Conservation (phyloP, 192 early-diverging fungal species). For the Oehlia diaphana region DNA sequence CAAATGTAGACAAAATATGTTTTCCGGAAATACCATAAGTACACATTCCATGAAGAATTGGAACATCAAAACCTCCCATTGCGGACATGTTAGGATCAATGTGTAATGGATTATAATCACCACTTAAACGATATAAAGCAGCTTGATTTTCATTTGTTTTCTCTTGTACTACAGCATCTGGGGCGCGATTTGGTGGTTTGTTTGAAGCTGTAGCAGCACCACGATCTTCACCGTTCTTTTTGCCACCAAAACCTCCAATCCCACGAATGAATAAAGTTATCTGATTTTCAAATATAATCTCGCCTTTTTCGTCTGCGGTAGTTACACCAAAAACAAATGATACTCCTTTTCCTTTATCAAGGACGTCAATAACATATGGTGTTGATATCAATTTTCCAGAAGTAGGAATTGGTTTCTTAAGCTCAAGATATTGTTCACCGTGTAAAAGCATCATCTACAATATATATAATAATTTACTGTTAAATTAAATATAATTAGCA, state of each 20-base stretch:
- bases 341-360: conserved; percentile 97
- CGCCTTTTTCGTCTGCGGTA: conserved; percentile 72
- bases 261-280: conserved; percentile 95
- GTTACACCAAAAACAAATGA: conserved; percentile 80
- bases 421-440: conserved; percentile 94
- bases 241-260: conserved; percentile 84
- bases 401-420: conserved; percentile 86
- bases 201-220: conserved; percentile 82
- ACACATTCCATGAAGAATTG: conserved; percentile 97
- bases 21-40: conserved; percentile 90
- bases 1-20: conserved; percentile 81
- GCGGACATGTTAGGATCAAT: conserved; percentile 94
- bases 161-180: conserved; percentile 81
- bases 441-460: conserved; percentile 95
- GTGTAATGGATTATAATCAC: conserved; percentile 97
- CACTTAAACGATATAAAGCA: conserved; percentile 91
- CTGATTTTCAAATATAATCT: conserved; percentile 82
- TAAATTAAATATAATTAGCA: neutral
- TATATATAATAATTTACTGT: conserved; percentile 35
- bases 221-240: conserved; percentile 69
- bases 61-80: conserved; percentile 93
- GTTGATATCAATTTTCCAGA: conserved; percentile 76
- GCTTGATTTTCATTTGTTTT: conserved; percentile 93
- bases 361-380: conserved; percentile 83
- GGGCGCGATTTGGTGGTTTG: conserved; percentile 73